Conservation (phyloP, 2,329 filamentous ascomycete species). For the Didymella glomerata region DNA sequence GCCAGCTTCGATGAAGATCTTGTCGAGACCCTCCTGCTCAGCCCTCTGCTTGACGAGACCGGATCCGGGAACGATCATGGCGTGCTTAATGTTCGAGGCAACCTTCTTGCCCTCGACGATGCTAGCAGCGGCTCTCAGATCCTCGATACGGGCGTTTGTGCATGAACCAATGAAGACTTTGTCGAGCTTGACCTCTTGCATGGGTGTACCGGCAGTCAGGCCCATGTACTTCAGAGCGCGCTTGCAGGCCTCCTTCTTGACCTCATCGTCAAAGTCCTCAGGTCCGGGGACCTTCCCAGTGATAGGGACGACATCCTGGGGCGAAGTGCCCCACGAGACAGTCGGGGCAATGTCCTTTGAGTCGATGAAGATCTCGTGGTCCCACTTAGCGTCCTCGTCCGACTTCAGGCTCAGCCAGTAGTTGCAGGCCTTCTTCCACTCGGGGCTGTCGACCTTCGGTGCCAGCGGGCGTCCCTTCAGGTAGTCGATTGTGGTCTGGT, state of each 20-base stretch:
- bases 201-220: slow-evolving; percentile 80
- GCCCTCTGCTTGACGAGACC: slow-evolving; percentile 93
- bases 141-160: slow-evolving; percentile 97
- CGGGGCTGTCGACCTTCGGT: slow-evolving; percentile 80
- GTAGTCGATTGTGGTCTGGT: slow-evolving; percentile 93
- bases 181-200: slow-evolving; percentile 92
- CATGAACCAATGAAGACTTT: slow-evolving; percentile 99
- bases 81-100: slow-evolving; percentile 87
- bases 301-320: slow-evolving; percentile 95
- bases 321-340: slow-evolving; percentile 95
- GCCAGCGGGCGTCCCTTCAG: slow-evolving; percentile 90
- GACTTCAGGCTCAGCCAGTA: slow-evolving; percentile 91
- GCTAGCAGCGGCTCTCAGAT: slow-evolving; percentile 84
- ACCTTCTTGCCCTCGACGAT: slow-evolving; percentile 89
- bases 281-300: slow-evolving; percentile 90
- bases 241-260: slow-evolving; percentile 80
- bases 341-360: slow-evolving; percentile 93
- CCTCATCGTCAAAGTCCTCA: slow-evolving; percentile 80
- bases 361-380: slow-evolving; percentile 88
- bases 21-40: slow-evolving; percentile 89
- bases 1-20: slow-evolving; percentile 88
- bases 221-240: slow-evolving; percentile 97
- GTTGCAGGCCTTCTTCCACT: slow-evolving; percentile 86
- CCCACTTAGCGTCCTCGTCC: slow-evolving; percentile 88
- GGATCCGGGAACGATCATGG: slow-evolving; percentile 96